These are phyloP conservation scores for Aspergillus carbonarius DNA, from an alignment of 2,329 filamentous ascomycete species.

Conservation along the genomic window DNA sequence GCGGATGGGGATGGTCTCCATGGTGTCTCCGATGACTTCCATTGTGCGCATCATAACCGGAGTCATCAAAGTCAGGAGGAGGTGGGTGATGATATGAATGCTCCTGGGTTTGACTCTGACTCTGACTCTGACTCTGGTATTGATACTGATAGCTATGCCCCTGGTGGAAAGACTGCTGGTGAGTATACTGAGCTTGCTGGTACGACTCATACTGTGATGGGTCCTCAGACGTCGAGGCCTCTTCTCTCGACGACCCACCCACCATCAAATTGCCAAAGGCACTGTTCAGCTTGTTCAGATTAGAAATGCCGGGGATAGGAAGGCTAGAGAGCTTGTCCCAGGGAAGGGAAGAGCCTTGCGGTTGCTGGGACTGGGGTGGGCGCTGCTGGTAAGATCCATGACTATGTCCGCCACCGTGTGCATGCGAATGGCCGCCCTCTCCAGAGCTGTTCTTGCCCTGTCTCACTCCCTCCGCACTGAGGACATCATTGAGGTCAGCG, in stretches of 20 bases:
- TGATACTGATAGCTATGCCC: slow-evolving; percentile 2
- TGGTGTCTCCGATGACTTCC: slow-evolving; percentile 1
- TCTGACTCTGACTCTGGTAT: background rate
- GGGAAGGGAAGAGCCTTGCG: slow-evolving; percentile 27
- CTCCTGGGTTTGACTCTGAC: slow-evolving; percentile 6
- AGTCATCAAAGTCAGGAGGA: background rate
- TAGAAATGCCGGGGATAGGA: slow-evolving; percentile 40
- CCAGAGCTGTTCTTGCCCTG: slow-evolving; percentile 66
- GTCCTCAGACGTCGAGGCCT: background rate
- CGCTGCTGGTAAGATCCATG: slow-evolving; percentile 25
- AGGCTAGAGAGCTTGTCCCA: slow-evolving; percentile 34
- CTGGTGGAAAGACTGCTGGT: slow-evolving; percentile 7
- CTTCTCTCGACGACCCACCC: slow-evolving; percentile 25
- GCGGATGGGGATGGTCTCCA: slow-evolving; percentile 5
- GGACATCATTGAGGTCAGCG: slow-evolving; percentile 67
- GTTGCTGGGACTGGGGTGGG: slow-evolving; percentile 23
- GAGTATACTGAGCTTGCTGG: slow-evolving; percentile 10
- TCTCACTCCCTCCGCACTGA: slow-evolving; percentile 80
- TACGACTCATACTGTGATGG: slow-evolving; percentile 7
- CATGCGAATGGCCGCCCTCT: slow-evolving; percentile 33
- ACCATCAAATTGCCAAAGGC: slow-evolving; percentile 32
- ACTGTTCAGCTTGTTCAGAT: slow-evolving; percentile 35
- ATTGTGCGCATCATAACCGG: background rate
- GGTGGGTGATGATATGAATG: background rate
- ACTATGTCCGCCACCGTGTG: slow-evolving; percentile 22